Percentiles rank a stretch among this genome's conserved stretches.
These are phyloP conservation scores for Paramecium tetraurelia DNA, from an alignment of 73 alveolate species.

Conservation along the genomic window DNA sequence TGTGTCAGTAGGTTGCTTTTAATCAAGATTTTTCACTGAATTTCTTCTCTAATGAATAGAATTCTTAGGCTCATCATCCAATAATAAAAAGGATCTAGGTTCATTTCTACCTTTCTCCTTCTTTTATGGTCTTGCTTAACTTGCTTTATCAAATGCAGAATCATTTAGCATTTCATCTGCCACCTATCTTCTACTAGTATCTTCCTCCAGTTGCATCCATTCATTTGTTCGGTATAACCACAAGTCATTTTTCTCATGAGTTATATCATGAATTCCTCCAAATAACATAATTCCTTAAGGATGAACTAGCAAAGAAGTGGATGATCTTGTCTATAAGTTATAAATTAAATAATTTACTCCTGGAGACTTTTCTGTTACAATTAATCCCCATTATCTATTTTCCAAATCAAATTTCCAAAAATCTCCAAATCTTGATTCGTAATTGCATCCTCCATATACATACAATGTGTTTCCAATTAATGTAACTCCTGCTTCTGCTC, in stretches of 20 bases:
- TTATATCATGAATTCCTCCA: slow-evolving; percentile 53
- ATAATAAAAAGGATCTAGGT: not conserved
- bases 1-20: not conserved
- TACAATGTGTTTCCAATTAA: slow-evolving; percentile 32
- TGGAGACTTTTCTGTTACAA: slow-evolving; percentile 30
- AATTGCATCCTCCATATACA: slow-evolving; percentile 67
- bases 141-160: slow-evolving; percentile 30
- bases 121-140: slow-evolving; percentile 23
- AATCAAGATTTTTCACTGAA: not conserved
- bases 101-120: not conserved
- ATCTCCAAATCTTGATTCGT: slow-evolving; percentile 57
- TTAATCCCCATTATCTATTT: slow-evolving; percentile 28
- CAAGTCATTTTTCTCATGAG: slow-evolving; percentile 48
- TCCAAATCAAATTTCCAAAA: slow-evolving; percentile 64
- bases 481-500: slow-evolving; percentile 33
- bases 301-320: not conserved
- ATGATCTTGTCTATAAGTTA: not conserved
- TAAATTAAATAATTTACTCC: not conserved
- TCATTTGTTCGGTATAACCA: not conserved
- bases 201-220: slow-evolving; percentile 17
- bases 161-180: slow-evolving; percentile 20
- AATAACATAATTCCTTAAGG: slow-evolving; percentile 31
- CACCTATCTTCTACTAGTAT: not conserved
- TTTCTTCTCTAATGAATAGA: slow-evolving; percentile 17
- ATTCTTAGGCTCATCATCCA: not conserved